A percentile compares a stretch with the other conserved stretches of the same genome.
These are phyloP conservation scores for Ceratocystiopsis minuta DNA, from an alignment of 2,329 filamentous ascomycete genomes.

Conservation along the genomic window DNA sequence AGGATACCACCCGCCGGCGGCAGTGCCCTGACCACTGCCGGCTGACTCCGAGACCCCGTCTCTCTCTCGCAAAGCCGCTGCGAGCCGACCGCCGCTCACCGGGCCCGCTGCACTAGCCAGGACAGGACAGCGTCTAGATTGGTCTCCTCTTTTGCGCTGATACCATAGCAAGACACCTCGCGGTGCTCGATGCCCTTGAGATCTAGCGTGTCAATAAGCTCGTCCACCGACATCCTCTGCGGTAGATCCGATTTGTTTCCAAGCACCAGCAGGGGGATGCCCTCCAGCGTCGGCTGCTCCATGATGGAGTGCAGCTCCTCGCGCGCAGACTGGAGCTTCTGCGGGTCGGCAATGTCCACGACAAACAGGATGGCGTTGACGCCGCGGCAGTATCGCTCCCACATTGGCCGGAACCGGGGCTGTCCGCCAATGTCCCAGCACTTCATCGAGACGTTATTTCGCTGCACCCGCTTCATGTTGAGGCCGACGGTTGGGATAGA, in stretches of 20 bases:
- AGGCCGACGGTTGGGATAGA: slow-evolving; percentile 97
- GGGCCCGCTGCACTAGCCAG: slow-evolving; percentile 80
- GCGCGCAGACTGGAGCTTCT: slow-evolving; percentile 64
- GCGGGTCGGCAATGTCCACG: slow-evolving; percentile 81
- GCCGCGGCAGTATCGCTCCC: slow-evolving; percentile 94
- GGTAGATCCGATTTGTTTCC: slow-evolving; percentile 94
- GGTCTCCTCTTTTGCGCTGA: slow-evolving; percentile 96
- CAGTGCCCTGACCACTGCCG: background rate
- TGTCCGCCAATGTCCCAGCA: slow-evolving; percentile 98
- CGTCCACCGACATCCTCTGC: slow-evolving; percentile 81
- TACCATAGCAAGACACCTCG: slow-evolving; percentile 96
- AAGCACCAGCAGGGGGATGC: slow-evolving; percentile 82
- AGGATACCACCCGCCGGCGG: background rate
- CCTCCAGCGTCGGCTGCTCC: slow-evolving; percentile 64
- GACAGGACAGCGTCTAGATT: slow-evolving; percentile 94
- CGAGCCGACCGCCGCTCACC: slow-evolving; percentile 21
- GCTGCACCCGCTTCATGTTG: slow-evolving; percentile 97
- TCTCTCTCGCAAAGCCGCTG: too few species aligned
- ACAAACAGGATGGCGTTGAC: slow-evolving; percentile 98
- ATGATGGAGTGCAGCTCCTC: slow-evolving; percentile 86
- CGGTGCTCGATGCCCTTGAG: slow-evolving; percentile 77
- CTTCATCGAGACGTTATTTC: slow-evolving; percentile 94
- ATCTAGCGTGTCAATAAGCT: slow-evolving; percentile 83
- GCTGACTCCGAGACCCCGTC: too few species aligned
- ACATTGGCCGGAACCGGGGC: slow-evolving; percentile 94